Conservation (phyloP, 2,329 filamentous ascomycete species). For the Trichoderma hamatum region DNA sequence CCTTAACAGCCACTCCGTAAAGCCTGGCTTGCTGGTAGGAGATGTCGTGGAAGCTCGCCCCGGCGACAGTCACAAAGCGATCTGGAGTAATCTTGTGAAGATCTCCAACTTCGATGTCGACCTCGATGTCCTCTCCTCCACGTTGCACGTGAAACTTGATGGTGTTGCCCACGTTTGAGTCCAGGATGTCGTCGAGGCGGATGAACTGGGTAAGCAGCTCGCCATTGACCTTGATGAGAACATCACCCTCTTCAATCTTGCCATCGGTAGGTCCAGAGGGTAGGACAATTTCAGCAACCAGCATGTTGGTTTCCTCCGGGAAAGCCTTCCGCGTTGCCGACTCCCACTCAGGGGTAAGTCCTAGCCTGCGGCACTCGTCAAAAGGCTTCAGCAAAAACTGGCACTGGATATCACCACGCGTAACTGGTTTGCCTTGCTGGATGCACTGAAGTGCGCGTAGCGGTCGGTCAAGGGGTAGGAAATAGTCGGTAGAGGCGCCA, state of each 20-base stretch:
- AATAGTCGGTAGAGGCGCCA: slow-evolving; percentile 96
- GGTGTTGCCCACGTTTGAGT: slow-evolving; percentile 79
- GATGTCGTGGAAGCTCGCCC: slow-evolving; percentile 91
- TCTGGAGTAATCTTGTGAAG: slow-evolving; percentile 94
- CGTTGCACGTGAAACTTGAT: slow-evolving; percentile 83
- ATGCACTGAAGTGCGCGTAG: slow-evolving; percentile 85
- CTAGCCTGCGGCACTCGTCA: slow-evolving; percentile 90
- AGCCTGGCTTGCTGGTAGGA: slow-evolving; percentile 98
- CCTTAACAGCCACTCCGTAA: slow-evolving; percentile 88
- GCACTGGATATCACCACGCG: slow-evolving; percentile 95
- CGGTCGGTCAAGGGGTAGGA: slow-evolving; percentile 89
- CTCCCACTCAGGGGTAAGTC: slow-evolving; percentile 84
- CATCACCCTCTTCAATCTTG: slow-evolving; percentile 92
- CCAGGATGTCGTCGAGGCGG: slow-evolving; percentile 85
- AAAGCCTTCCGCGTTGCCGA: slow-evolving; percentile 79
- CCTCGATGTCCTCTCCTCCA: slow-evolving; percentile 82
- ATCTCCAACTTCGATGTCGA: slow-evolving; percentile 83
- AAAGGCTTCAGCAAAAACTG: slow-evolving; percentile 98
- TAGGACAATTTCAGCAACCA: slow-evolving; percentile 93
- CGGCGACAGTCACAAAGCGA: slow-evolving; percentile 91
- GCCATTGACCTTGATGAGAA: slow-evolving; percentile 89
- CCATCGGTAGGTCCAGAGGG: slow-evolving; percentile 84
- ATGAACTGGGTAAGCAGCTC: slow-evolving; percentile 93
- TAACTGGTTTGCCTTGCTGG: slow-evolving; percentile 72
- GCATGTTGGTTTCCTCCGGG: slow-evolving; percentile 93